phyloP scores from a whole-genome alignment of 139 green algal genomes.

The Chlorella sp. region DNA sequence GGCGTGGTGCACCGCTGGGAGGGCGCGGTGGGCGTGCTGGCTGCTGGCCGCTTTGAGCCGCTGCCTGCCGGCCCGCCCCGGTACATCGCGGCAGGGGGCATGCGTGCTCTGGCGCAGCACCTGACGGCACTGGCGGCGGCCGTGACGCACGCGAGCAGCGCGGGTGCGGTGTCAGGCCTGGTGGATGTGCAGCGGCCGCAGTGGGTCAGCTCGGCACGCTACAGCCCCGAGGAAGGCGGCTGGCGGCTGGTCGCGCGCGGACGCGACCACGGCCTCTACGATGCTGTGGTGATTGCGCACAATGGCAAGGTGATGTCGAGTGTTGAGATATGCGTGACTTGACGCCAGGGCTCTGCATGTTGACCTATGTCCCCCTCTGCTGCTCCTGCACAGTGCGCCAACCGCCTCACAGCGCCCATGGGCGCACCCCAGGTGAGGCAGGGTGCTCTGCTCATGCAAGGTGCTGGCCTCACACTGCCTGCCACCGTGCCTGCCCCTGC shows the following conservation, averaged over 20 bases:
- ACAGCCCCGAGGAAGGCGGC: neutral
- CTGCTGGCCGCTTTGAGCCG: slow-evolving; percentile 30
- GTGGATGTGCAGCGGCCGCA: slow-evolving; percentile 48
- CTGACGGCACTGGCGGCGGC: slow-evolving; percentile 35
- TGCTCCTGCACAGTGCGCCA: slow-evolving; percentile 68
- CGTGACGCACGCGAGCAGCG: neutral
- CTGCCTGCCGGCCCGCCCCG: slow-evolving; percentile 11
- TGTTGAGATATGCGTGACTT: too few species aligned
- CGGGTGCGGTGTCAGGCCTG: slow-evolving; percentile 13
- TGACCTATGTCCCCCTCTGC: too few species aligned
- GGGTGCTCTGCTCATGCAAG: too few species aligned
- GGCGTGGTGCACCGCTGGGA: slow-evolving; percentile 55
- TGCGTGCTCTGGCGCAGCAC: slow-evolving; percentile 57
- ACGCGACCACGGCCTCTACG: slow-evolving; percentile 12
- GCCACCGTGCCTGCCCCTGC: too few species aligned
- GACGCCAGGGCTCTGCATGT: too few species aligned
- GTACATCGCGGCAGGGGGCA: slow-evolving; percentile 60
- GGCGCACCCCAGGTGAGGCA: slow-evolving; percentile 35
- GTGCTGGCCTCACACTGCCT: too few species aligned
- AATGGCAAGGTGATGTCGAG: slow-evolving; percentile 75
- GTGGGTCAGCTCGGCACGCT: slow-evolving; percentile 53
- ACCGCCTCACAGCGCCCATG: slow-evolving; percentile 50
- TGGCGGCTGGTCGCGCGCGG: slow-evolving; percentile 22
- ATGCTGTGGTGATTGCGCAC: slow-evolving; percentile 71
- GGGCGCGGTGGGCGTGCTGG: slow-evolving; percentile 49